Percentiles rank a stretch among this genome's conserved stretches.
Conservation (phyloP, 371 early-diverging fungal genomes). For the Fennellomyces sp. region DNA sequence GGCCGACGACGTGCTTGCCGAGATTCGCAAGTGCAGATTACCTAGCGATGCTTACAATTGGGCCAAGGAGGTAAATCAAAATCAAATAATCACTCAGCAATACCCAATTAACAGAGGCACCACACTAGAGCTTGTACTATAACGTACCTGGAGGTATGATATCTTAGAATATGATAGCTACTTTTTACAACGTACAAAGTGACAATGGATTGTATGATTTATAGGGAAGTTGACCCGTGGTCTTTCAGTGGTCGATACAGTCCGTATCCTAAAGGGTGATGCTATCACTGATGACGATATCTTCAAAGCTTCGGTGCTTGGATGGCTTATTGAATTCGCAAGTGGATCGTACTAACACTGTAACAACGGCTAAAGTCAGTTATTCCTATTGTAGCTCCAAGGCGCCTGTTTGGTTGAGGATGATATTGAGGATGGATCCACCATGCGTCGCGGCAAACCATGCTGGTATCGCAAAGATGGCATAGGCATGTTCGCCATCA, state of each 20-base stretch:
- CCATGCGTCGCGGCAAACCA: constrained; percentile 93
- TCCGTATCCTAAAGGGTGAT: constrained; percentile 75
- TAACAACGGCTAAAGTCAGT: neutral
- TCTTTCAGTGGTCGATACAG: constrained; percentile 89
- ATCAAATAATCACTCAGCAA: too few relatives aligned
- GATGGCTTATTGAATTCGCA: constrained; percentile 96
- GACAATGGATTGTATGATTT: neutral
- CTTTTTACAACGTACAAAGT: neutral
- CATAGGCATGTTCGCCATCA: constrained; percentile 93
- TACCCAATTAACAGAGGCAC: too few relatives aligned
- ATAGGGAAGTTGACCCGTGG: constrained; percentile 97
- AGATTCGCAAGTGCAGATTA: constrained; percentile 68
- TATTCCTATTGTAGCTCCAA: constrained; percentile 73
- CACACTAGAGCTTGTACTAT: constrained; percentile 73
- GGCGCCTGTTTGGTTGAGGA: constrained; percentile 97
- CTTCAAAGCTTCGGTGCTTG: constrained; percentile 86
- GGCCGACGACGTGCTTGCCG: constrained; percentile 63
- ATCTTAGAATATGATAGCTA: neutral
- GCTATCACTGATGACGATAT: constrained; percentile 80
- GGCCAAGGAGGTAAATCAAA: constrained; percentile 51
- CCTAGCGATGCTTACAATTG: constrained; percentile 77
- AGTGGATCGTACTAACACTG: constrained; percentile 14
- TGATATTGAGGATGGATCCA: constrained; percentile 97
- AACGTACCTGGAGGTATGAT: constrained; percentile 81
- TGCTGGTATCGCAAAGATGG: constrained; percentile 91